These are phyloP conservation scores for Exophiala xenobiotica DNA, from an alignment of 2,329 filamentous ascomycete genomes.

Conservation along the genomic window DNA sequence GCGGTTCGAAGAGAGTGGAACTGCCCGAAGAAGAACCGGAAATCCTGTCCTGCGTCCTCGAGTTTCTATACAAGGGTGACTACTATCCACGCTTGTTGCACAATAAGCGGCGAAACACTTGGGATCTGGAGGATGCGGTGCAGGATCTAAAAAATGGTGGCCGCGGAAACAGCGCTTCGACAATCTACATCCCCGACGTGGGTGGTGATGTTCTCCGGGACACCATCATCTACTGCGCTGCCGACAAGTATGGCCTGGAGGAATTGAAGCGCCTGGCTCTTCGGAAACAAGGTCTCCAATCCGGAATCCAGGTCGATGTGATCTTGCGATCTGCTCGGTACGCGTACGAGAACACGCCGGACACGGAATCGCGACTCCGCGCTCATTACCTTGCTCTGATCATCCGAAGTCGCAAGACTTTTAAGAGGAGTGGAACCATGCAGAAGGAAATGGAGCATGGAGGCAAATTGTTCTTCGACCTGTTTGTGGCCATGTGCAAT, in stretches of 20 bases:
- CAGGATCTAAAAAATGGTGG: slow-evolving; percentile 57
- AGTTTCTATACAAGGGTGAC: slow-evolving; percentile 96
- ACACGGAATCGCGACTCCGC: slow-evolving; percentile 86
- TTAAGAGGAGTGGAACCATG: slow-evolving; percentile 98
- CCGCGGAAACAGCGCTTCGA: slow-evolving; percentile 67
- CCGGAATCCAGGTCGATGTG: slow-evolving; percentile 85
- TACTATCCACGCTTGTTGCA: slow-evolving; percentile 88
- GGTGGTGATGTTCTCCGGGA: slow-evolving; percentile 80
- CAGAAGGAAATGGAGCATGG: slow-evolving; percentile 97
- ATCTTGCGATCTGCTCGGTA: slow-evolving; percentile 92
- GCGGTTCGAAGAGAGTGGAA: slow-evolving; percentile 70
- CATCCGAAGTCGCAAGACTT: slow-evolving; percentile 94
- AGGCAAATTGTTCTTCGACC: slow-evolving; percentile 93
- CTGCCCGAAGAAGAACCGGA: slow-evolving; percentile 78
- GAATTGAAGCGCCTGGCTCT: slow-evolving; percentile 88
- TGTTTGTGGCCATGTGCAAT: slow-evolving; percentile 98
- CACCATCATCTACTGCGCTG: slow-evolving; percentile 89
- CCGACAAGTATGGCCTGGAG: slow-evolving; percentile 85
- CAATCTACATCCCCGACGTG: slow-evolving; percentile 72
- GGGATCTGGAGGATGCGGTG: slow-evolving; percentile 75
- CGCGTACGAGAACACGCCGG: slow-evolving; percentile 91
- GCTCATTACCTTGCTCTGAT: slow-evolving; percentile 97
- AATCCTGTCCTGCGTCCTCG: slow-evolving; percentile 88
- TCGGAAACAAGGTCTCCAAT: slow-evolving; percentile 91
- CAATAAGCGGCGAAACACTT: slow-evolving; percentile 81